Evolutionary conservation across 176 grass and related monocot species (phyloP).

Genomic region (Phyllostachys edulis): DNA sequence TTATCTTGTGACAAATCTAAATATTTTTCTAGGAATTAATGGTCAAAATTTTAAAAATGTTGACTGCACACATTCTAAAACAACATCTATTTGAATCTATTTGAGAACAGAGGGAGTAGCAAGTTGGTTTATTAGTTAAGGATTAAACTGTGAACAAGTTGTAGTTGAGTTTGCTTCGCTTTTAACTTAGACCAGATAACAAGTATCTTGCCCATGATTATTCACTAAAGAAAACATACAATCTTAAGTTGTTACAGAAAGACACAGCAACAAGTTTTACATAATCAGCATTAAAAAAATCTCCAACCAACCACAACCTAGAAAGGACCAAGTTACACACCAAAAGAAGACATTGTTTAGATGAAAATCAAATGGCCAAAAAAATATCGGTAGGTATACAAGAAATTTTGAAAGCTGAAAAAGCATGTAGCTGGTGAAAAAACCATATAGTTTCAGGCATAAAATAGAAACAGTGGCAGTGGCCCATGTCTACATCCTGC

Average conservation of each 20-base stretch:
- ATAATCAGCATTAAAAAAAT: not conserved
- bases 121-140: not conserved
- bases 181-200: not conserved
- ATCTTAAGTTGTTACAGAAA: too few species aligned
- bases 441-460: not conserved
- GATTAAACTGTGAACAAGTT: not conserved
- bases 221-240: not conserved
- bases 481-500: not conserved
- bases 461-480: not conserved
- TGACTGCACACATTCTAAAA: too few species aligned
- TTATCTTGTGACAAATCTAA: too few species aligned
- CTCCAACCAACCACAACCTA: not conserved
- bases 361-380: not conserved
- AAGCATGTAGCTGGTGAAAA: not conserved
- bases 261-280: too few species aligned
- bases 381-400: not conserved
- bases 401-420: not conserved
- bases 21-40: too few species aligned
- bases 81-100: too few species aligned
- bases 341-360: not conserved
- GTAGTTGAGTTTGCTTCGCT: not conserved
- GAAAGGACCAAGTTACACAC: not conserved
- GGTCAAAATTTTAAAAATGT: too few species aligned
- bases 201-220: not conserved
- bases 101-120: too few species aligned